These are phyloP conservation scores for Opeltia flavorubescens DNA, from an alignment of 495 filamentous ascomycete genomes.

Conservation along the genomic window DNA sequence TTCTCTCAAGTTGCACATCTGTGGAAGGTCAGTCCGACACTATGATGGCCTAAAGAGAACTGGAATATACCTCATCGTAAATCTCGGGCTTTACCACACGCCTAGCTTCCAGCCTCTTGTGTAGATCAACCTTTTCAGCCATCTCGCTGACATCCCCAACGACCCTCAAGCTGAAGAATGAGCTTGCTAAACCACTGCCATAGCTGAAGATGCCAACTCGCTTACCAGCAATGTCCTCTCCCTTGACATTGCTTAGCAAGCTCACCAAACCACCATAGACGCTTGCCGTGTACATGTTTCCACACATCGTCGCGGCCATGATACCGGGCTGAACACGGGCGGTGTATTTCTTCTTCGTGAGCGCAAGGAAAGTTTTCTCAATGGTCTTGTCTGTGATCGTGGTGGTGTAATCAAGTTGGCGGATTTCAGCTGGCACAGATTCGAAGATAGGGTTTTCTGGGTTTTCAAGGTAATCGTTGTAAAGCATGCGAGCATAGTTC, in stretches of 20 bases:
- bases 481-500: slow-evolving; percentile 85
- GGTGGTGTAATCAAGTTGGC: slow-evolving; percentile 68
- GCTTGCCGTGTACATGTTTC: slow-evolving; percentile 98
- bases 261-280: slow-evolving; percentile 78
- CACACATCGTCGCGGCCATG: slow-evolving; percentile 82
- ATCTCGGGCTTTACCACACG: slow-evolving; percentile 64
- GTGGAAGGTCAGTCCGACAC: slow-evolving; percentile 8
- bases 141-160: slow-evolving; percentile 64
- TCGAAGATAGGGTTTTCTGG: slow-evolving; percentile 66
- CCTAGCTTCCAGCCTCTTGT: slow-evolving; percentile 56
- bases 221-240: slow-evolving; percentile 64
- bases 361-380: slow-evolving; percentile 91
- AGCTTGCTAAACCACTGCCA: slow-evolving; percentile 80
- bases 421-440: slow-evolving; percentile 74
- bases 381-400: slow-evolving; percentile 86
- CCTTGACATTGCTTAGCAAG: slow-evolving; percentile 57
- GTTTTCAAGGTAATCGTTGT: slow-evolving; percentile 85
- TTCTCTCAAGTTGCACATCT: slow-evolving; percentile 91
- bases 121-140: slow-evolving; percentile 63
- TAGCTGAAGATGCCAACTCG: slow-evolving; percentile 88
- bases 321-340: slow-evolving; percentile 75
- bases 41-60: neutral
- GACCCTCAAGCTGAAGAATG: slow-evolving; percentile 78
- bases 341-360: slow-evolving; percentile 91
- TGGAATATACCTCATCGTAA: slow-evolving; percentile 62